Conservation (phyloP, 768 basidiomycete genomes). For the Clitopilus passeckerianus region DNA sequence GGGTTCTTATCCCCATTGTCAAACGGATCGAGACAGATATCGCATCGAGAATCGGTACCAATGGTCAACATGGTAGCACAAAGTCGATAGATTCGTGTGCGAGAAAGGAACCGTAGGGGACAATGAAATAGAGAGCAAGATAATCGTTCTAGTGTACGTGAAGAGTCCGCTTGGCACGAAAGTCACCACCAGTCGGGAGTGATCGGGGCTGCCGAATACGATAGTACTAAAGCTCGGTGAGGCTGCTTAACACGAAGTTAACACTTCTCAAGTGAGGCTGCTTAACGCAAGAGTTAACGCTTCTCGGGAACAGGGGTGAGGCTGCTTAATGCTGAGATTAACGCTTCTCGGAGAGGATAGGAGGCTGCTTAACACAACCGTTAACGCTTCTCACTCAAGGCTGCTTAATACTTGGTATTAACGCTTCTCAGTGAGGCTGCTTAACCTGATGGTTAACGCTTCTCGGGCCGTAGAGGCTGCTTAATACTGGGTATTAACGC, state of each 20-base stretch:
- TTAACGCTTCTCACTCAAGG: neutral
- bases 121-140: neutral
- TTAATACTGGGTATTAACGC: neutral
- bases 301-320: neutral
- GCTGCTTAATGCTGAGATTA: neutral
- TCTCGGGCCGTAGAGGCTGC: neutral
- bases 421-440: neutral
- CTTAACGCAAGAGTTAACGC: neutral
- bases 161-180: neutral
- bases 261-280: neutral
- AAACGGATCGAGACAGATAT: slow-evolving; percentile 70
- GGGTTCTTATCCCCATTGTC: slow-evolving; percentile 48
- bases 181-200: neutral
- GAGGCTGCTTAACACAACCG: neutral
- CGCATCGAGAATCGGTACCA: slow-evolving; percentile 63
- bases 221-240: neutral
- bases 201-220: neutral
- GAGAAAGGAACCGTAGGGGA: slow-evolving; percentile 1
- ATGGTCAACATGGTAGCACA: slow-evolving; percentile 53
- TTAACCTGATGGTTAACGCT: neutral
- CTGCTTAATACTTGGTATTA: slow-evolving; percentile 1
- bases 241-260: neutral
- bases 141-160: neutral
- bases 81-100: slow-evolving; percentile 1
- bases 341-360: neutral